A percentile compares a stretch with the other conserved stretches of the same genome.
Conservation (phyloP, 805 yeast species). For the Candida schatavii region DNA sequence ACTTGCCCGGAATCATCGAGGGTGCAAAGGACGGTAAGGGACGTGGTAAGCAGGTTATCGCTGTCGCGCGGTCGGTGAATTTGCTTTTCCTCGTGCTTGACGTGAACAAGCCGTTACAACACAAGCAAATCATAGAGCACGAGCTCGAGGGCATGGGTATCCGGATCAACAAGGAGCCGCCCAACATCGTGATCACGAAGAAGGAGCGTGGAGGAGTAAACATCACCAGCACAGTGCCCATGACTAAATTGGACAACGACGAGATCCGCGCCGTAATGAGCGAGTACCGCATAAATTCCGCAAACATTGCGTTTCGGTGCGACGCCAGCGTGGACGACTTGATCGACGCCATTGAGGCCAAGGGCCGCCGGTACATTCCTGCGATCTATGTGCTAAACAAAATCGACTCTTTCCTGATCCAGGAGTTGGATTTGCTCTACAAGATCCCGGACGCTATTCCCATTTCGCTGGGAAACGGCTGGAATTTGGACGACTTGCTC, state of each 20-base stretch:
- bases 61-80: constrained; percentile 98
- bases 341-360: constrained; percentile 89
- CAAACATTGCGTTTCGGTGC: constrained; percentile 94
- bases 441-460: constrained; percentile 97
- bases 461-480: constrained; percentile 90
- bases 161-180: constrained; percentile 86
- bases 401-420: constrained; percentile 90
- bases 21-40: constrained; percentile 93
- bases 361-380: constrained; percentile 89
- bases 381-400: constrained; percentile 93
- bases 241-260: constrained; percentile 87
- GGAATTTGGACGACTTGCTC: constrained; percentile 94
- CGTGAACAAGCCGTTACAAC: constrained; percentile 93
- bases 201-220: constrained; percentile 96
- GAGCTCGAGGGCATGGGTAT: constrained; percentile 98
- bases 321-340: constrained; percentile 97
- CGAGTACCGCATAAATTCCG: constrained; percentile 92
- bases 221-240: constrained; percentile 88
- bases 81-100: constrained; percentile 90
- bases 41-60: constrained; percentile 95
- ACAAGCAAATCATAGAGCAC: constrained; percentile 88
- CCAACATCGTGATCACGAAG: constrained; percentile 86
- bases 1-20: constrained; percentile 86
- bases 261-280: constrained; percentile 95
- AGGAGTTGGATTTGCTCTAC: constrained; percentile 86